Percentiles rank a stretch among this genome's conserved stretches.
phyloP scores from a whole-genome alignment of 2,329 filamentous ascomycete species.

The Epichloe brachyelytri region DNA sequence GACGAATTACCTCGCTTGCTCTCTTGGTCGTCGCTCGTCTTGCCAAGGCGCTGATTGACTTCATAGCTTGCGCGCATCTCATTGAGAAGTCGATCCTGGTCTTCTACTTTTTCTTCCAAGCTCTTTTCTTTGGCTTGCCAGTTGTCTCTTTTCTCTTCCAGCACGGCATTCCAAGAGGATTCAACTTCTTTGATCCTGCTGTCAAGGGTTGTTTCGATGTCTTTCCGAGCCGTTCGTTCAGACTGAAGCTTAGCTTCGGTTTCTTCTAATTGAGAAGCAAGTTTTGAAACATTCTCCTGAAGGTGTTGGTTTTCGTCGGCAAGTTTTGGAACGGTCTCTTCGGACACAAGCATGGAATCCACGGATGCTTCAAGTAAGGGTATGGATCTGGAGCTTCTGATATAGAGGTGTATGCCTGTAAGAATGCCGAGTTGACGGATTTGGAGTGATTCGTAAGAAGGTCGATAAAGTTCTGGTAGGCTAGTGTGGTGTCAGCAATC shows the following conservation, averaged over 20 bases:
- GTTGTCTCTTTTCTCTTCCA: constrained; percentile 90
- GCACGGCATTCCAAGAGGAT: constrained; percentile 73
- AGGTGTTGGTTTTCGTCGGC: constrained; percentile 79
- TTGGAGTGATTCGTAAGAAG: constrained; percentile 94
- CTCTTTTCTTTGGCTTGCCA: constrained; percentile 90
- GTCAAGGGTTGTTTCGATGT: constrained; percentile 67
- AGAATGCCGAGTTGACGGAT: constrained; percentile 79
- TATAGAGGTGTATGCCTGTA: constrained; percentile 83
- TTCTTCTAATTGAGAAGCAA: constrained; percentile 73
- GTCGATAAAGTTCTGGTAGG: constrained; percentile 96
- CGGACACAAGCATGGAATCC: constrained; percentile 80
- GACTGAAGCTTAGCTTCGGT: constrained; percentile 68
- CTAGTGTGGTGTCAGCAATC: constrained; percentile 31
- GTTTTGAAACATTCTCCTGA: constrained; percentile 61
- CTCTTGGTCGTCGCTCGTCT: constrained; percentile 49
- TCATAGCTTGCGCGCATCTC: constrained; percentile 97
- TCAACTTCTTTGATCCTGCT: constrained; percentile 79
- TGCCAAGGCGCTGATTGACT: constrained; percentile 79
- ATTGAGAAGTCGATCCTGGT: constrained; percentile 79
- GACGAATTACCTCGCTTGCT: constrained; percentile 54
- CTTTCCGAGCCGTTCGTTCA: constrained; percentile 59
- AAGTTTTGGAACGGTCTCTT: constrained; percentile 83
- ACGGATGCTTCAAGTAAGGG: constrained; percentile 87
- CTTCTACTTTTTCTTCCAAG: constrained; percentile 86
- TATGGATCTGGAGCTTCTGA: constrained; percentile 96